These are phyloP conservation scores for Naegleria lovaniensis DNA, from an alignment of 208 protist species.

Conservation along the genomic window DNA sequence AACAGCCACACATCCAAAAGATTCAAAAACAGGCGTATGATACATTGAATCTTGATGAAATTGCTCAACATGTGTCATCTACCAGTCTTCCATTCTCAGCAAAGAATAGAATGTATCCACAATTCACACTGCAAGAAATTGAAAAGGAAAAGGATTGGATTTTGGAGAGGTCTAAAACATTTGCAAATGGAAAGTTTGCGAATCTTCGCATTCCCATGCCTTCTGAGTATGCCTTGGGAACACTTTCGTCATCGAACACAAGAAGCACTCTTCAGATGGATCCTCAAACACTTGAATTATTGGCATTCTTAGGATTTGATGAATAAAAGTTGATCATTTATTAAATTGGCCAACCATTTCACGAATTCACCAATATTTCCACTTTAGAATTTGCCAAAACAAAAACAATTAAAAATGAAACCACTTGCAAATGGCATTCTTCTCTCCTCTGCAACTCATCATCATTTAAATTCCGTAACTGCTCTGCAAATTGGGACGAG, in stretches of 20 bases:
- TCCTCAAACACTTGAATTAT: not conserved
- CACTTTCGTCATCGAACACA: not conserved
- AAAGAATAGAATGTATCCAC: not conserved
- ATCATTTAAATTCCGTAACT: too few species aligned
- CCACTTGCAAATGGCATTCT: too few species aligned
- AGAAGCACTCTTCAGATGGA: not conserved
- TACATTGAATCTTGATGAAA: not conserved
- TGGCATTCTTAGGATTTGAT: not conserved
- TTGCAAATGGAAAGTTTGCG: not conserved
- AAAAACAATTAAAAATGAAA: too few species aligned
- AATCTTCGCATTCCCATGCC: not conserved
- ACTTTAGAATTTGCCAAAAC: too few species aligned
- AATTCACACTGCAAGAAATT: not conserved
- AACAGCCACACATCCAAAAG: not conserved
- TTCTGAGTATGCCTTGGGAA: not conserved
- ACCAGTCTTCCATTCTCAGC: not conserved
- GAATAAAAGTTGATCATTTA: too few species aligned
- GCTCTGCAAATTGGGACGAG: too few species aligned
- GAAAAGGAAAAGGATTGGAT: not conserved
- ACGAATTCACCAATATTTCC: too few species aligned
- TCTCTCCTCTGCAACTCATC: too few species aligned
- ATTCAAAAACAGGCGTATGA: not conserved
- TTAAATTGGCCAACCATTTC: too few species aligned
- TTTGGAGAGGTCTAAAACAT: not conserved
- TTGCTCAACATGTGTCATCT: not conserved